Evolutionary conservation across 768 basidiomycete genomes (phyloP).

Genomic region (Mycena belliarum): DNA sequence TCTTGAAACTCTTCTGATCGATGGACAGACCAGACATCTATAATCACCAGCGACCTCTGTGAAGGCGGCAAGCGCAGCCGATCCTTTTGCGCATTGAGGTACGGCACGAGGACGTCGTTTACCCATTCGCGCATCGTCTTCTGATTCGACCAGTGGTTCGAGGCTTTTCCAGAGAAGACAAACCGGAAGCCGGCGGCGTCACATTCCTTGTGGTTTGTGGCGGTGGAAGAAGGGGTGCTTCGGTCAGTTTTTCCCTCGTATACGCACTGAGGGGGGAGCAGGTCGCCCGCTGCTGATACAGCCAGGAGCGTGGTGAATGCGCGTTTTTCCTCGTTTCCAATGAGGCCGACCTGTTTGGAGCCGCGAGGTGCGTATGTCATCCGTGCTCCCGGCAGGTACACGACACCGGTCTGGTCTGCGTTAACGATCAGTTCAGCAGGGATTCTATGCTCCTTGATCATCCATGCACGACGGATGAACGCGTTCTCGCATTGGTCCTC

Average conservation of each 20-base stretch:
- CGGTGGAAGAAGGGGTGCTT: constrained; percentile 11
- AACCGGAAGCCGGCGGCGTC: constrained; percentile 1
- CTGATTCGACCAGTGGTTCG: constrained; percentile 25
- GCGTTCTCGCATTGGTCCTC: constrained; percentile 19
- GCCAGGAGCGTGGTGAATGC: constrained; percentile 34
- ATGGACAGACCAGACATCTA: constrained; percentile 35
- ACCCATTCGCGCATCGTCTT: constrained; percentile 23
- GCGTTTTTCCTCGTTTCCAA: constrained; percentile 22
- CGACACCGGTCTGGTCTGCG: constrained; percentile 30
- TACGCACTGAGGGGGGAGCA: constrained; percentile 33
- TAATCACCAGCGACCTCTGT: constrained; percentile 23
- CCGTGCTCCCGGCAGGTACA: constrained; percentile 12
- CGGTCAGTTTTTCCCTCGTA: constrained; percentile 23
- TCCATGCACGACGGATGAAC: constrained; percentile 15
- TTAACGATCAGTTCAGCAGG: constrained; percentile 24
- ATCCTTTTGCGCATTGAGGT: constrained; percentile 11
- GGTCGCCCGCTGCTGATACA: constrained; percentile 24
- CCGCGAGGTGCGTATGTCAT: constrained; percentile 21
- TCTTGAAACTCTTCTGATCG: constrained; percentile 27
- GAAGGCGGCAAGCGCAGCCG: not conserved
- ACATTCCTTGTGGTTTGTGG: not conserved
- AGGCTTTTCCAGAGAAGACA: constrained; percentile 21
- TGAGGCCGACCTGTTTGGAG: constrained; percentile 18
- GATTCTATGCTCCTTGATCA: constrained; percentile 22
- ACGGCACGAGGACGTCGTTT: constrained; percentile 23